phyloP scores from a whole-genome alignment of 192 early-diverging fungal species.

The Linnemannia elongata region DNA sequence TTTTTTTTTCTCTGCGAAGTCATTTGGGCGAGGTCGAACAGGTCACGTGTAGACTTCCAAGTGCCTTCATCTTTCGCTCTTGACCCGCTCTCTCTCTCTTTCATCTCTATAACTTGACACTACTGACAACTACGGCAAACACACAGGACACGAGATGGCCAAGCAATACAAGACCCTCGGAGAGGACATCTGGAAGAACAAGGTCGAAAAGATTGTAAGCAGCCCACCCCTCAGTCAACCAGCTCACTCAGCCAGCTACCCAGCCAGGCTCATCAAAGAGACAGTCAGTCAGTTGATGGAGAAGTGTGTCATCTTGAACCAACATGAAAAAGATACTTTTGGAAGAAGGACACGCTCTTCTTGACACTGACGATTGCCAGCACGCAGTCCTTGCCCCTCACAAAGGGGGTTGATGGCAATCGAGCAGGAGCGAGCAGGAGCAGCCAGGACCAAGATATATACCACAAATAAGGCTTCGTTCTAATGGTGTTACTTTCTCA shows the following conservation, averaged over 20 bases:
- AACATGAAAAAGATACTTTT: too few relatives aligned
- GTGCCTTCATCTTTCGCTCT: neutral
- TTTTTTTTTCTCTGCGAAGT: too few relatives aligned
- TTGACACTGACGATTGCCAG: neutral
- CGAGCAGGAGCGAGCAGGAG: neutral
- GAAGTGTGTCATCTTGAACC: neutral
- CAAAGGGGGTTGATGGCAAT: neutral
- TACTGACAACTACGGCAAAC: neutral
- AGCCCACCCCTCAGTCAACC: neutral
- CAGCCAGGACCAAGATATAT: neutral
- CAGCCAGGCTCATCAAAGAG: neutral
- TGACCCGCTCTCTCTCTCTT: neutral
- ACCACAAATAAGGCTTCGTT: neutral
- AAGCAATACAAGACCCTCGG: constrained; percentile 87
- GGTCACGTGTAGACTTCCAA: too few relatives aligned
- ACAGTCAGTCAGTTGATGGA: neutral
- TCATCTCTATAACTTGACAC: neutral
- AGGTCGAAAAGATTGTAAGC: constrained; percentile 94
- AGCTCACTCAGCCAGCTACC: too few relatives aligned
- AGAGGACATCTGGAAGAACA: constrained; percentile 96
- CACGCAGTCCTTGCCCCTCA: neutral
- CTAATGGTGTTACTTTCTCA: neutral
- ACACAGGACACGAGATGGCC: constrained; percentile 39
- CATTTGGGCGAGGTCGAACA: too few relatives aligned
- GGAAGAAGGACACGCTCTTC: neutral